Conservation (phyloP, 306 rosid species). For the Medicago arabica region DNA sequence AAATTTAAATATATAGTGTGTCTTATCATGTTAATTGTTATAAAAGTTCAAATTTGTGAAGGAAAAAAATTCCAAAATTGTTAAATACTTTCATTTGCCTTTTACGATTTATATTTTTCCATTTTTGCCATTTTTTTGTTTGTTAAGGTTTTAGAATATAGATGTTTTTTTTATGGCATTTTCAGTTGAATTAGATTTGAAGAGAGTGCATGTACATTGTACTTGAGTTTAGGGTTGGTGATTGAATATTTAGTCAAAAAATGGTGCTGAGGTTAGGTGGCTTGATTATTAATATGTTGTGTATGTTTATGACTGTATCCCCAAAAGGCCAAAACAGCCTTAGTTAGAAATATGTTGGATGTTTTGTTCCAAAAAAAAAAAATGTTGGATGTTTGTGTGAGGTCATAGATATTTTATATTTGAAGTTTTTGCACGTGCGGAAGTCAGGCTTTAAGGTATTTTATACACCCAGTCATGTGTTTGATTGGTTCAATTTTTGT, state of each 20-base stretch:
- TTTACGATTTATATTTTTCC: not conserved
- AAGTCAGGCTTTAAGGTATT: not conserved
- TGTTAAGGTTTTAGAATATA: not conserved
- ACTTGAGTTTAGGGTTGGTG: constrained; percentile 5
- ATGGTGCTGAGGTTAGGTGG: not conserved
- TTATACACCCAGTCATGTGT: not conserved
- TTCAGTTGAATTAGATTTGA: not conserved
- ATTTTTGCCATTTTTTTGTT: not conserved
- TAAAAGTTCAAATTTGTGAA: not conserved
- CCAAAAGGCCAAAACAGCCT: not conserved
- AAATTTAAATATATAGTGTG: constrained; percentile 13
- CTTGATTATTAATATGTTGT: not conserved
- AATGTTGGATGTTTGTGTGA: not conserved
- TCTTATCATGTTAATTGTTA: not conserved
- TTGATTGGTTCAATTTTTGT: not conserved
- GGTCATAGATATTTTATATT: not conserved
- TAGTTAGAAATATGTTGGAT: not conserved
- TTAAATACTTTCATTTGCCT: not conserved
- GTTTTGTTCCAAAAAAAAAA: not conserved
- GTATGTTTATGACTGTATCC: not conserved
- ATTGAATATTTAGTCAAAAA: not conserved
- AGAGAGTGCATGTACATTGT: not conserved
- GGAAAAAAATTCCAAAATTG: not conserved
- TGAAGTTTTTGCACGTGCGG: not conserved
- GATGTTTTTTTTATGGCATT: not conserved